Conservation (phyloP, 805 yeast species). For the Lipomyces starkeyi region DNA sequence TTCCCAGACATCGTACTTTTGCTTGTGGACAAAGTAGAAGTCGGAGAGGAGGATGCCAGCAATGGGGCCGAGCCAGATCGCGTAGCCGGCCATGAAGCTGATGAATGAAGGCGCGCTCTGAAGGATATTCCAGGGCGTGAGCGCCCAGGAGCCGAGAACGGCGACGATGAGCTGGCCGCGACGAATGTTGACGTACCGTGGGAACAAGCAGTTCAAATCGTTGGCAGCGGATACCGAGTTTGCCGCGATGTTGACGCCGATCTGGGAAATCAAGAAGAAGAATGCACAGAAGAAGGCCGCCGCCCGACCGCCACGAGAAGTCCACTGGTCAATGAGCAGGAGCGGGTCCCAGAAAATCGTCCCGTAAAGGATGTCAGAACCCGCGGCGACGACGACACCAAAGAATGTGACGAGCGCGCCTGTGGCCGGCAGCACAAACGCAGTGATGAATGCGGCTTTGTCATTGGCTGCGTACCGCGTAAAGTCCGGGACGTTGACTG, state of each 20-base stretch:
- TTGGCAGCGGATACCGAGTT: slow-evolving; percentile 52
- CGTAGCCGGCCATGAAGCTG: slow-evolving; percentile 48
- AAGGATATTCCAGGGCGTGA: slow-evolving; percentile 52
- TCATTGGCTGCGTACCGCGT: slow-evolving; percentile 54
- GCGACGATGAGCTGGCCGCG: slow-evolving; percentile 59
- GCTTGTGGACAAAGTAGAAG: slow-evolving; percentile 30
- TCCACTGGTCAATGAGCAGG: slow-evolving; percentile 22
- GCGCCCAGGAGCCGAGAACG: slow-evolving; percentile 46
- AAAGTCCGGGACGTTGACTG: slow-evolving; percentile 27
- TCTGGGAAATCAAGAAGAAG: slow-evolving; percentile 68
- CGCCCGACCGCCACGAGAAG: slow-evolving; percentile 30
- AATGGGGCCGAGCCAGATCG: slow-evolving; percentile 52
- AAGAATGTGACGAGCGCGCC: slow-evolving; percentile 18
- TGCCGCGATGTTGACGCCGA: slow-evolving; percentile 71
- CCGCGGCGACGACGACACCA: slow-evolving; percentile 30
- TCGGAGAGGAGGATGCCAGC: slow-evolving; percentile 32
- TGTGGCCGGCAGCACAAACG: slow-evolving; percentile 18
- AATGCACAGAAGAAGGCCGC: slow-evolving; percentile 35
- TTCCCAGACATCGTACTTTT: slow-evolving; percentile 31
- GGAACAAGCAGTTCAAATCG: slow-evolving; percentile 48
- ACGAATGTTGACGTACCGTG: slow-evolving; percentile 62
- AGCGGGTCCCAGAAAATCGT: slow-evolving; percentile 29
- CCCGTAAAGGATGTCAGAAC: slow-evolving; percentile 29
- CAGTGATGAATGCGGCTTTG: slow-evolving; percentile 4
- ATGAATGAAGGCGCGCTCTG: slow-evolving; percentile 49